A percentile compares a stretch with the other conserved stretches of the same genome.
These are phyloP conservation scores for Malus hybrid DNA, from an alignment of 331 rosid species.

Conservation along the genomic window DNA sequence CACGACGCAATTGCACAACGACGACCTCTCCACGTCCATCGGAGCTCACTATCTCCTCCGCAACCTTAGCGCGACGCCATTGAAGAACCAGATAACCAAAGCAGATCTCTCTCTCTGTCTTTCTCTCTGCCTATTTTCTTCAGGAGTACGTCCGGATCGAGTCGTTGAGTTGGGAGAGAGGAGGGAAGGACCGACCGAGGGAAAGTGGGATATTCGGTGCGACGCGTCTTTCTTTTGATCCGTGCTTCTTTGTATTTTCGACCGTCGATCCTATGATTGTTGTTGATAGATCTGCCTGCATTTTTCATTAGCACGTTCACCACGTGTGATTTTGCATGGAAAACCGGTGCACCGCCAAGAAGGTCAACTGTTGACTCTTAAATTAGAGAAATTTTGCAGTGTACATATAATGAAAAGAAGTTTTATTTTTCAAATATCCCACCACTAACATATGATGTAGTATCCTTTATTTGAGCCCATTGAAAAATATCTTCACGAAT, in stretches of 20 bases:
- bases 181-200: background rate
- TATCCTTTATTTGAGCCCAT: no score
- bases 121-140: background rate
- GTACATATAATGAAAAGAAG: no score
- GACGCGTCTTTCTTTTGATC: no score
- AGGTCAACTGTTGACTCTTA: background rate
- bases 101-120: conserved; percentile 22
- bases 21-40: conserved; percentile 89
- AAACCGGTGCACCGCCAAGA: no score
- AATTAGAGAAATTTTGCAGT: background rate
- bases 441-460: no score
- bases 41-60: background rate
- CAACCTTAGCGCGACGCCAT: conserved; percentile 25
- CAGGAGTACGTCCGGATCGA: background rate
- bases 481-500: no score
- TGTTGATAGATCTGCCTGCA: no score
- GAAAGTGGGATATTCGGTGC: no score
- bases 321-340: background rate
- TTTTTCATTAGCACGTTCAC: no score
- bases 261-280: no score
- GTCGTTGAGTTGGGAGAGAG: background rate
- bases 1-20: conserved; percentile 94
- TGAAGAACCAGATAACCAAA: conserved; percentile 5
- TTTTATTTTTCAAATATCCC: no score
- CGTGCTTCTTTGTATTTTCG: no score